These are phyloP conservation scores for Barnettozyma californica DNA, from an alignment of 805 yeast genomes.

Conservation along the genomic window DNA sequence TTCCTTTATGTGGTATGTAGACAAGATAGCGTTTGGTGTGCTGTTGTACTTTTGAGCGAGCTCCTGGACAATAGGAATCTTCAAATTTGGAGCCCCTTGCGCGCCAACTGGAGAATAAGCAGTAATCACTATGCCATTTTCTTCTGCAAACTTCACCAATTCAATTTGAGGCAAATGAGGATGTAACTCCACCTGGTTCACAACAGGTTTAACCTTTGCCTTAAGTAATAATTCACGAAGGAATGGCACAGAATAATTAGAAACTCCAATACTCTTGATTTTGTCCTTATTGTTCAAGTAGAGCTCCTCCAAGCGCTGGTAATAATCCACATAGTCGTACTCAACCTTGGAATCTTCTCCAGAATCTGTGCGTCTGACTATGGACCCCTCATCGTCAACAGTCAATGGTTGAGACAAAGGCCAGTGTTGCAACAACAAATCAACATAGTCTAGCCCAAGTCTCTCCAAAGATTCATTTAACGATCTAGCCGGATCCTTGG, in stretches of 20 bases:
- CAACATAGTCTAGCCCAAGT: constrained; percentile 47
- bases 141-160: constrained; percentile 39
- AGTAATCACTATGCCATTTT: constrained; percentile 43
- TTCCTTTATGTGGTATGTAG: constrained; percentile 56
- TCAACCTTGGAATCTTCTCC: constrained; percentile 25
- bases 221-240: constrained; percentile 39
- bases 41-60: constrained; percentile 53
- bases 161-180: constrained; percentile 67
- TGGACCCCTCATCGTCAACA: constrained; percentile 41
- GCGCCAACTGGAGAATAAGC: constrained; percentile 67
- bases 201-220: constrained; percentile 47
- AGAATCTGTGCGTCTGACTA: constrained; percentile 27
- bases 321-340: constrained; percentile 5
- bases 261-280: constrained; percentile 61
- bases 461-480: constrained; percentile 39
- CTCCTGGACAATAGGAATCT: constrained; percentile 42
- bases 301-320: constrained; percentile 26
- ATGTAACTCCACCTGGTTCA: constrained; percentile 67
- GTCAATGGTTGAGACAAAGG: not conserved
- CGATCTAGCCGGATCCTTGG: constrained; percentile 39
- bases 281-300: constrained; percentile 40
- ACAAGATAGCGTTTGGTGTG: constrained; percentile 50
- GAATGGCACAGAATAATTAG: constrained; percentile 52
- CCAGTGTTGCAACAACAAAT: constrained; percentile 51
- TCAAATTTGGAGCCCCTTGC: constrained; percentile 55